Evolutionary conservation across 768 basidiomycete genomes (phyloP).

Genomic region (Phylloporus scabripes): DNA sequence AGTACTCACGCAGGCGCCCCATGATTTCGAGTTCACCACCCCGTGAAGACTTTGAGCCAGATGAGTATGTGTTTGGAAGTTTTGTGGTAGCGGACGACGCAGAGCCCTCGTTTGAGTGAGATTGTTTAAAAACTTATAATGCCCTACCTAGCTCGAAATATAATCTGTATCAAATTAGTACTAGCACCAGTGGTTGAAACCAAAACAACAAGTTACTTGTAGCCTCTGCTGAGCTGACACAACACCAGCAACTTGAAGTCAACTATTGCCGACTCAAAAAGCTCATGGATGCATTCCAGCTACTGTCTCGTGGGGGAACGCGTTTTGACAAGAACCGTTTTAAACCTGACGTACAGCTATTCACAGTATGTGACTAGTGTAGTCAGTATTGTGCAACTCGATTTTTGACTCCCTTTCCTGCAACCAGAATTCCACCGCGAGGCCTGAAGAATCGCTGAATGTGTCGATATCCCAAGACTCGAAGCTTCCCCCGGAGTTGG

Average conservation of each 20-base stretch:
- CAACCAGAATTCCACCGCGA: constrained; percentile 23
- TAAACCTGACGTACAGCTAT: constrained; percentile 62
- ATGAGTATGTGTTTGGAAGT: constrained; percentile 68
- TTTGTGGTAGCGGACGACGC: constrained; percentile 80
- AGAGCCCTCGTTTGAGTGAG: constrained; percentile 47
- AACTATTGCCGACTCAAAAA: neutral
- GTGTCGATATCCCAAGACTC: constrained; percentile 28
- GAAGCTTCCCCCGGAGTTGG: constrained; percentile 70
- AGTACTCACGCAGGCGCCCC: constrained; percentile 29
- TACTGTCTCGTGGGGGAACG: constrained; percentile 82
- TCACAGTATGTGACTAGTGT: constrained; percentile 45
- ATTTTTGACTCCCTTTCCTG: constrained; percentile 2
- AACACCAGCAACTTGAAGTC: neutral
- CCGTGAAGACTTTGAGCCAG: constrained; percentile 44
- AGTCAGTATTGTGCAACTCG: neutral
- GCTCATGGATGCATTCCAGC: constrained; percentile 79
- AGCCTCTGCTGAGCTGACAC: constrained; percentile 7
- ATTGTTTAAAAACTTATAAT: constrained; percentile 6
- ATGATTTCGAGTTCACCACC: constrained; percentile 59
- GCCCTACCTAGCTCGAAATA: neutral
- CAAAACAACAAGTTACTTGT: no score
- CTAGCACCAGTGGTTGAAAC: neutral
- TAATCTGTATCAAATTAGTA: constrained; percentile 3
- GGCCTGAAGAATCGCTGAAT: constrained; percentile 20
- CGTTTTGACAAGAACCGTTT: constrained; percentile 76